Conservation (phyloP, 208 protist species). For the Trypanosoma brucei region DNA sequence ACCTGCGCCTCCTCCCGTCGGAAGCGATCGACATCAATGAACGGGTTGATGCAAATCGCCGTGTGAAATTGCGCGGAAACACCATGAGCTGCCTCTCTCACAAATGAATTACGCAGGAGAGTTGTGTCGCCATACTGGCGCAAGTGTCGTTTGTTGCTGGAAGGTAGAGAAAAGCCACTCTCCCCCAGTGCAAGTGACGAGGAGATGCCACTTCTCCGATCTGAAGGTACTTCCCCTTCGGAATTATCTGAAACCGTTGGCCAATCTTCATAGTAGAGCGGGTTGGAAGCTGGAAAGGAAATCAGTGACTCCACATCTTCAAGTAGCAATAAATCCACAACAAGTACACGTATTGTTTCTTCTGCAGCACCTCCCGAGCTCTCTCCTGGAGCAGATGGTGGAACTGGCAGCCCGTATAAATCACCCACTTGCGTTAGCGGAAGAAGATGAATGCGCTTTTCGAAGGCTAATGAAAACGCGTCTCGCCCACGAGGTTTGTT, state of each 20-base stretch:
- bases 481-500: slow-evolving; percentile 81
- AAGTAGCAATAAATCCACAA: slow-evolving; percentile 54
- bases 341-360: slow-evolving; percentile 34
- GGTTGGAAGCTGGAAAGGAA: slow-evolving; percentile 52
- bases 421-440: slow-evolving; percentile 24
- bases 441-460: slow-evolving; percentile 51
- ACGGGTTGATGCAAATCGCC: slow-evolving; percentile 60
- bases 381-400: background rate
- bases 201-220: background rate
- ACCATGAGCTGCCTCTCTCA: background rate
- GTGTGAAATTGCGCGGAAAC: slow-evolving; percentile 10
- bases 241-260: background rate
- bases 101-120: slow-evolving; percentile 24
- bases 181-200: slow-evolving; percentile 4
- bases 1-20: slow-evolving; percentile 84
- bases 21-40: slow-evolving; percentile 56
- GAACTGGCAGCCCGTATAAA: slow-evolving; percentile 27
- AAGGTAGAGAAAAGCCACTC: slow-evolving; percentile 21
- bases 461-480: slow-evolving; percentile 63
- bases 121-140: slow-evolving; percentile 67
- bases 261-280: slow-evolving; percentile 54
- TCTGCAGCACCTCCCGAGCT: background rate
- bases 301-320: slow-evolving; percentile 30
- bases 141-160: slow-evolving; percentile 35
- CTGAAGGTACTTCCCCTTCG: background rate